Conservation (phyloP, 2,329 filamentous ascomycete genomes). For the Colletotrichum lini region DNA sequence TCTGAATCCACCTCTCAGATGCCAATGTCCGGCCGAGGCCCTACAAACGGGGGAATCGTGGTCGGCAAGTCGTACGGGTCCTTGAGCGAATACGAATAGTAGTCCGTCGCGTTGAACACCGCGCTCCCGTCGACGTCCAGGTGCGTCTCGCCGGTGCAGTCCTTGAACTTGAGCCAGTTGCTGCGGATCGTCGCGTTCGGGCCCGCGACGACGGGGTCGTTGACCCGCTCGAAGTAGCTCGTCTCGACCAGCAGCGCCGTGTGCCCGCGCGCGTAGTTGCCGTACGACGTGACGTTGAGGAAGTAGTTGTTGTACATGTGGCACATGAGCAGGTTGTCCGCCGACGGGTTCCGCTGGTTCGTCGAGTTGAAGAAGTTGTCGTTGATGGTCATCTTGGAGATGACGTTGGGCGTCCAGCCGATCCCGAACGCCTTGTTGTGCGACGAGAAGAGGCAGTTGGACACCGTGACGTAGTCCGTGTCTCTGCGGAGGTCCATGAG, state of each 20-base stretch:
- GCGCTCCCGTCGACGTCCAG: conserved; percentile 20
- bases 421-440: conserved; percentile 70
- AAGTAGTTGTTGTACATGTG: conserved; percentile 71
- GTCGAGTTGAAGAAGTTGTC: conserved; percentile 72
- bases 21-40: conserved; percentile 4
- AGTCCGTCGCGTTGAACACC: conserved; percentile 16
- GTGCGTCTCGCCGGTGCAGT: conserved; percentile 18
- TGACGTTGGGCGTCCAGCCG: conserved; percentile 66
- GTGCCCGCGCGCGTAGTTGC: conserved; percentile 67
- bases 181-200: conserved; percentile 23
- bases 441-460: background rate
- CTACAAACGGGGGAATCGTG: background rate
- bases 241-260: conserved; percentile 69
- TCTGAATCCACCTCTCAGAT: conserved; percentile 1
- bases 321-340: conserved; percentile 65
- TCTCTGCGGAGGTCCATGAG: conserved; percentile 71
- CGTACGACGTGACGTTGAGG: conserved; percentile 58
- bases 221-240: conserved; percentile 61
- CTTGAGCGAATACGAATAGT: background rate
- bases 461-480: conserved; percentile 65
- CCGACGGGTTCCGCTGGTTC: conserved; percentile 67
- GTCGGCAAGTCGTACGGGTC: conserved; percentile 19
- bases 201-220: conserved; percentile 52
- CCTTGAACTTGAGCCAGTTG: conserved; percentile 24
- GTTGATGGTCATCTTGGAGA: conserved; percentile 69